Percentiles rank a stretch among this genome's conserved stretches.
Evolutionary conservation across 2,329 filamentous ascomycete genomes (phyloP).

Genomic region (Teratosphaeria gauchensis): DNA sequence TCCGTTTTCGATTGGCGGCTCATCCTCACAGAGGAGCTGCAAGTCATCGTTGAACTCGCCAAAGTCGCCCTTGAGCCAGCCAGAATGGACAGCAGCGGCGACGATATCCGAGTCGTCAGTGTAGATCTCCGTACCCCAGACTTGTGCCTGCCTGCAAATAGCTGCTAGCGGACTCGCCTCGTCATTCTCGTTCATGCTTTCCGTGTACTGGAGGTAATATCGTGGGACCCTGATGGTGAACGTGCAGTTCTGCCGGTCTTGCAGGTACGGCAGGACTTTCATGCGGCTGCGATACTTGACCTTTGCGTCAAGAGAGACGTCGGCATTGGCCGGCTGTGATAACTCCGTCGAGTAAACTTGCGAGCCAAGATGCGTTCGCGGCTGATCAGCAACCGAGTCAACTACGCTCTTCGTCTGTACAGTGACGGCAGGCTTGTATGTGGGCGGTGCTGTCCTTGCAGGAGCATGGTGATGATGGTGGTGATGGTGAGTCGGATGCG

Average conservation of each 20-base stretch:
- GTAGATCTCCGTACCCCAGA: conserved; percentile 93
- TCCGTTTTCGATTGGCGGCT: conserved; percentile 16
- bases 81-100: conserved; percentile 84
- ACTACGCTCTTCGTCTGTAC: conserved; percentile 63
- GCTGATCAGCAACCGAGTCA: conserved; percentile 58
- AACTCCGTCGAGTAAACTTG: conserved; percentile 69
- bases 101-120: conserved; percentile 93
- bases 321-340: conserved; percentile 28
- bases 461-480: conserved; percentile 23
- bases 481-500: conserved; percentile 27
- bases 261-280: conserved; percentile 64
- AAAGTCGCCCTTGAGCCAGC: conserved; percentile 88
- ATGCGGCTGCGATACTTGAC: conserved; percentile 52
- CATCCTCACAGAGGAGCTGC: conserved; percentile 14
- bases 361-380: conserved; percentile 73
- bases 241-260: conserved; percentile 77
- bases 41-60: conserved; percentile 40
- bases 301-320: conserved; percentile 38
- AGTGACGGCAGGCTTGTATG: conserved; percentile 50
- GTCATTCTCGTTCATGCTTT: conserved; percentile 31
- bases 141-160: conserved; percentile 66
- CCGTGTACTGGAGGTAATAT: conserved; percentile 41
- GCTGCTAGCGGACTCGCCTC: conserved; percentile 59
- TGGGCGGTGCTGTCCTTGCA: conserved; percentile 12
- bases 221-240: conserved; percentile 80